These are phyloP conservation scores for Clarireedia hainanense DNA, from an alignment of 2,329 filamentous ascomycete species.

Conservation along the genomic window DNA sequence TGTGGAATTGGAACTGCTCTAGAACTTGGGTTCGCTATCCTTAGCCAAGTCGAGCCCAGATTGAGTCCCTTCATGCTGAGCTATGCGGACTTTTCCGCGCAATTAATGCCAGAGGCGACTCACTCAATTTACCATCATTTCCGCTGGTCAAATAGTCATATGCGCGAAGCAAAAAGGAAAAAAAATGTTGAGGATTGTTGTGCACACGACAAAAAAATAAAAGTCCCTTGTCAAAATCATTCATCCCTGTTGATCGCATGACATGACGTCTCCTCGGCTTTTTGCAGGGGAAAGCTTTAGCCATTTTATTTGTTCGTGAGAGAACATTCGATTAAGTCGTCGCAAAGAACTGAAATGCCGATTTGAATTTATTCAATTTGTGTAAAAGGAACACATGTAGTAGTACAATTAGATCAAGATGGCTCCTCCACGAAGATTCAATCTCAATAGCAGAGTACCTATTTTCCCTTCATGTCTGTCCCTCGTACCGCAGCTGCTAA, in stretches of 20 bases:
- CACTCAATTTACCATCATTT: background rate
- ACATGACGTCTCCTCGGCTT: slow-evolving; percentile 4
- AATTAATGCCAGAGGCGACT: background rate
- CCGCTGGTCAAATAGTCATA: background rate
- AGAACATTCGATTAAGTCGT: background rate
- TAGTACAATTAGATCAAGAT: background rate
- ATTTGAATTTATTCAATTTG: background rate
- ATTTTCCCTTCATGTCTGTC: background rate
- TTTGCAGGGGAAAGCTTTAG: background rate
- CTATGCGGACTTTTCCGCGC: background rate
- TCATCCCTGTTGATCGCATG: slow-evolving; percentile 8
- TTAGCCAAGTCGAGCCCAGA: slow-evolving; percentile 12
- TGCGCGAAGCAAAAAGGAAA: background rate
- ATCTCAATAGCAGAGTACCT: slow-evolving; percentile 22
- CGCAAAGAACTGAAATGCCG: background rate
- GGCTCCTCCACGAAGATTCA: slow-evolving; percentile 22
- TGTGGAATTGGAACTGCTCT: background rate
- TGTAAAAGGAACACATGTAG: no score
- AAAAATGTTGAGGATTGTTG: slow-evolving; percentile 7
- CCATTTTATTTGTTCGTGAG: background rate
- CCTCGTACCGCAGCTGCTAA: background rate
- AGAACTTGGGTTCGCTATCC: slow-evolving; percentile 2
- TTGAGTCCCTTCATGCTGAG: slow-evolving; percentile 23
- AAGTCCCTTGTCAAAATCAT: slow-evolving; percentile 5
- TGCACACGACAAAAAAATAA: background rate